phyloP scores from a whole-genome alignment of 2,329 filamentous ascomycete species.

The Xylaria sp. region DNA sequence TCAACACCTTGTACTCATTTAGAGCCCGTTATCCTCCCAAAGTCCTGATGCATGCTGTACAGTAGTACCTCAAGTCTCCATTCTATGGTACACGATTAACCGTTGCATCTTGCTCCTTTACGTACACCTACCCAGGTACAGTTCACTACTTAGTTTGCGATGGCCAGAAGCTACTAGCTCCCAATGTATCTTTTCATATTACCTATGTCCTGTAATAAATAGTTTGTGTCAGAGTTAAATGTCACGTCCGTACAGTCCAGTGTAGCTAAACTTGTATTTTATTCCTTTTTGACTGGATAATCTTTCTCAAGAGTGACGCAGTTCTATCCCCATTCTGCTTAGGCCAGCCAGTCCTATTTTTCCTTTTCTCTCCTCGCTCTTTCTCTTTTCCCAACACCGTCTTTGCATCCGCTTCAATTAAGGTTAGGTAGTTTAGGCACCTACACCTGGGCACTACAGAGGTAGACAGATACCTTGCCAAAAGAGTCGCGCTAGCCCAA shows the following conservation, averaged over 20 bases:
- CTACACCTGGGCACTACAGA: conserved; percentile 18
- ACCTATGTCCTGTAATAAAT: background rate
- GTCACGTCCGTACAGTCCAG: background rate
- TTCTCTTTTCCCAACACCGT: background rate
- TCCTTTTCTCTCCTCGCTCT: background rate
- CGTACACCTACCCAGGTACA: background rate
- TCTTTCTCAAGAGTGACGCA: conserved; percentile 1
- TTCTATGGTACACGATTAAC: conserved; percentile 5
- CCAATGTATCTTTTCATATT: background rate
- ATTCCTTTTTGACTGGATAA: background rate
- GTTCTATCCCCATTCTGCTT: conserved; percentile 1
- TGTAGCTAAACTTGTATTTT: background rate
- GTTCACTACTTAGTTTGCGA: background rate
- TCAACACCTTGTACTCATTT: background rate
- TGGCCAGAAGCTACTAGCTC: background rate
- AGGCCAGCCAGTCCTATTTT: background rate
- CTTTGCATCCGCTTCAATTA: conserved; percentile 10
- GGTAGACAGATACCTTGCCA: conserved; percentile 16
- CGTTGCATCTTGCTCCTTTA: background rate
- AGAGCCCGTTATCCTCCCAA: background rate
- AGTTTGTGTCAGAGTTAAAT: background rate
- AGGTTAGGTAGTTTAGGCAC: conserved; percentile 26
- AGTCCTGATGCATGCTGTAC: background rate
- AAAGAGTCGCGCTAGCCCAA: conserved; percentile 33
- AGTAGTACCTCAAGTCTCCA: background rate